Percentiles rank a stretch among this genome's conserved stretches.
Evolutionary conservation across 2,329 filamentous ascomycete genomes (phyloP).

Genomic region (Massarina eburnea): DNA sequence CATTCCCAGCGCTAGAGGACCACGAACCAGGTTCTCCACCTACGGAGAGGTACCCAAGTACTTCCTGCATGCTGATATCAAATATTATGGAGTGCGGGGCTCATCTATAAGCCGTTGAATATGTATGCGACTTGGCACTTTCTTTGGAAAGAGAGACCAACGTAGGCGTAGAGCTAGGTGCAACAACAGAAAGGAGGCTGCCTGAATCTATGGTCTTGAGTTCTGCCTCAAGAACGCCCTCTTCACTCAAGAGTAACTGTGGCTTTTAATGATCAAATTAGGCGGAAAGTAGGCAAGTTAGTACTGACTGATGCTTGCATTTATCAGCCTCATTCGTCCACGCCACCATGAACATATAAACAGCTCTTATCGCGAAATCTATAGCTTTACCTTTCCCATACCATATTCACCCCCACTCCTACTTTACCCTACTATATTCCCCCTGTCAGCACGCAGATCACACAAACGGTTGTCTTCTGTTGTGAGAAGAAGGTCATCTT

Average conservation of each 20-base stretch:
- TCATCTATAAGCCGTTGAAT: neutral
- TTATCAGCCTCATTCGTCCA: constrained; percentile 1
- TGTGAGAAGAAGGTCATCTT: neutral
- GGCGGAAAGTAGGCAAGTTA: constrained; percentile 3
- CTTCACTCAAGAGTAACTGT: constrained; percentile 9
- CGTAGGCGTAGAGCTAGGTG: too few species aligned
- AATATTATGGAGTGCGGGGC: neutral
- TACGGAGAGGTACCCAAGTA: constrained; percentile 18
- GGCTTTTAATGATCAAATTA: constrained; percentile 4
- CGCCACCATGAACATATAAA: constrained; percentile 1
- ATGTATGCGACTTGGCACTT: neutral
- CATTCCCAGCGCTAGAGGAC: neutral
- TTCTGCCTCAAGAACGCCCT: constrained; percentile 5
- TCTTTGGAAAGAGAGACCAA: neutral
- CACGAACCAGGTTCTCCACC: constrained; percentile 21
- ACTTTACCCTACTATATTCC: neutral
- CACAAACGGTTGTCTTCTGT: neutral
- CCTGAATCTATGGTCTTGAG: neutral
- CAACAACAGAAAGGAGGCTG: neutral
- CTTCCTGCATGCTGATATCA: neutral
- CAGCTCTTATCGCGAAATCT: neutral
- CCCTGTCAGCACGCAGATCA: neutral
- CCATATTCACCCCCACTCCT: neutral
- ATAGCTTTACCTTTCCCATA: neutral
- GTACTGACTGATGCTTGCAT: neutral